These are phyloP conservation scores for Rhizopus microsporus DNA, from an alignment of 371 early-diverging fungal species.

Conservation along the genomic window DNA sequence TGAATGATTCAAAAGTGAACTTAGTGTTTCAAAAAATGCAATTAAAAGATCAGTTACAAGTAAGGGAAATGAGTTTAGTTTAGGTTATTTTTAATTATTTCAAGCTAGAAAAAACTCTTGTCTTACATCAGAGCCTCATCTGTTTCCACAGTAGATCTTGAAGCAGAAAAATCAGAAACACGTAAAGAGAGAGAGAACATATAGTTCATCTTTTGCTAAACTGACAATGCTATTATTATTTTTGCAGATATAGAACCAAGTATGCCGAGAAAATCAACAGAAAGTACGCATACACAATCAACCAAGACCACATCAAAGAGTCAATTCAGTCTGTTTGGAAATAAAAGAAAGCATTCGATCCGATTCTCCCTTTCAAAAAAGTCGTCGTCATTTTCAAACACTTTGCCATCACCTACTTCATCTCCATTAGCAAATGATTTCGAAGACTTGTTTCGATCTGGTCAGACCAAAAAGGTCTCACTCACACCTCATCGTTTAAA, in stretches of 20 bases:
- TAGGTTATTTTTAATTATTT: no score
- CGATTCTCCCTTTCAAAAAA: conserved; percentile 9
- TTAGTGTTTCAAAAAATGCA: conserved; percentile 49
- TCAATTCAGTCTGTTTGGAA: conserved; percentile 22
- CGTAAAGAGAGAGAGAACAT: no score
- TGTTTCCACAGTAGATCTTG: no score
- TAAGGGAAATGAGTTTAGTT: conserved; percentile 5
- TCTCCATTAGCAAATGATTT: conserved; percentile 36
- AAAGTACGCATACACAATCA: conserved; percentile 4
- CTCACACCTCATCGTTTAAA: conserved; percentile 62
- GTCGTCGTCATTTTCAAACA: conserved; percentile 7
- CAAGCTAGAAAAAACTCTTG: no score
- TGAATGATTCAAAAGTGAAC: conserved; percentile 56
- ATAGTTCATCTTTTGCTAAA: no score
- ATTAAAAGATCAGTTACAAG: conserved; percentile 38
- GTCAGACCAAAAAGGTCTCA: conserved; percentile 59
- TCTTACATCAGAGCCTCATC: no score
- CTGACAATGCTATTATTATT: no score
- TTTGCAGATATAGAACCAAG: not conserved
- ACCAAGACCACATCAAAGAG: conserved; percentile 6
- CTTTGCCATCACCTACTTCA: conserved; percentile 20
- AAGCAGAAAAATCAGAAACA: no score
- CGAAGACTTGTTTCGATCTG: conserved; percentile 60
- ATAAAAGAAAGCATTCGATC: conserved; percentile 15
- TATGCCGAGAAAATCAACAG: conserved; percentile 10